Percentiles rank a stretch among this genome's conserved stretches.
These are phyloP conservation scores for Phytophthora foliorum DNA, from an alignment of 352 stramenopile species.

Conservation along the genomic window DNA sequence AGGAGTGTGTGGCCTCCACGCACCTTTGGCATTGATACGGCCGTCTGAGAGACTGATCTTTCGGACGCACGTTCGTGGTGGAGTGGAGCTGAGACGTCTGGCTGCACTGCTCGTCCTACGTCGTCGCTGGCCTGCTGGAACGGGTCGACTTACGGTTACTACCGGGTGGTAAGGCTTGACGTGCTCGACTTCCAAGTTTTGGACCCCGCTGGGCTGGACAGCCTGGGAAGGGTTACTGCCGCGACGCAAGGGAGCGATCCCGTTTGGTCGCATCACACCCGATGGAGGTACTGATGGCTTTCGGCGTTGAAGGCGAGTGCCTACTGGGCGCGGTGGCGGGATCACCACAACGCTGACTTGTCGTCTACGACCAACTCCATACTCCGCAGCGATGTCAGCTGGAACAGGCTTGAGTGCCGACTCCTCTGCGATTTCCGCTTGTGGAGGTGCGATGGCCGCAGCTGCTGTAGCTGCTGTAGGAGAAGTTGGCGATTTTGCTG, in stretches of 20 bases:
- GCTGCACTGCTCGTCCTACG: conserved; percentile 17
- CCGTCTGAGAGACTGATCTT: conserved; percentile 22
- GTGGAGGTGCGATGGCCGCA: conserved; percentile 21
- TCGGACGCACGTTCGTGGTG: conserved; percentile 6
- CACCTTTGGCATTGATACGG: not conserved
- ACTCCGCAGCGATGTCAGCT: conserved; percentile 33
- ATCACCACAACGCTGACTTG: conserved; percentile 20
- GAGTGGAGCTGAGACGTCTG: conserved; percentile 7
- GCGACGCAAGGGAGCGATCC: conserved; percentile 8
- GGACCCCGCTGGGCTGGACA: not conserved
- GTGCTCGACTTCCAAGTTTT: not conserved
- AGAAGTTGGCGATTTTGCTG: conserved; percentile 18
- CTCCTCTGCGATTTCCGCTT: conserved; percentile 20
- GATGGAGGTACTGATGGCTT: conserved; percentile 18
- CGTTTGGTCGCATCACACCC: not conserved
- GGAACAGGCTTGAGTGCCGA: conserved; percentile 39
- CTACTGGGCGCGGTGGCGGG: conserved; percentile 2
- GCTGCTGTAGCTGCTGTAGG: conserved; percentile 26
- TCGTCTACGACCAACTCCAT: conserved; percentile 18
- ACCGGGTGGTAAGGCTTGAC: not conserved
- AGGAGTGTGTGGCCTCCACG: conserved; percentile 7
- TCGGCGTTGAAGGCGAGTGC: conserved; percentile 28
- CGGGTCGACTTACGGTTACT: conserved; percentile 11
- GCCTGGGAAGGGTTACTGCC: conserved; percentile 12
- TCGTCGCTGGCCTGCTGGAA: conserved; percentile 5